phyloP scores from a whole-genome alignment of 2,329 filamentous ascomycete genomes.

The Apiospora pterosperma region DNA sequence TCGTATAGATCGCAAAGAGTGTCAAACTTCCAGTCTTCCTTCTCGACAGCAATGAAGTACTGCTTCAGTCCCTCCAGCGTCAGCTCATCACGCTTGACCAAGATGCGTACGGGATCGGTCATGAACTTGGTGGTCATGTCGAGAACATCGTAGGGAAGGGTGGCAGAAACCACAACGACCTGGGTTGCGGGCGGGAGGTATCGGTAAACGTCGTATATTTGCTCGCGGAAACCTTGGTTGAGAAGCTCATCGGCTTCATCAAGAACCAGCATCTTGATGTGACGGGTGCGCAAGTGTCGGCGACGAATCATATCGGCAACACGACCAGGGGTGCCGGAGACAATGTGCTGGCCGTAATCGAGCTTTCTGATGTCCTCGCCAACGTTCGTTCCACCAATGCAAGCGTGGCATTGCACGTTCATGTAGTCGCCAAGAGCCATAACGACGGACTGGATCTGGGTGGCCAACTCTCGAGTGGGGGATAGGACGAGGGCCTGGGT shows the following conservation, averaged over 20 bases:
- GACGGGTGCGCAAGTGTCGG: conserved; percentile 67
- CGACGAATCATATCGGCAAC: conserved; percentile 83
- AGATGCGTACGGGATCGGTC: conserved; percentile 98
- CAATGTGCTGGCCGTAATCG: conserved; percentile 95
- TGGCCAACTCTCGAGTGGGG: conserved; percentile 89
- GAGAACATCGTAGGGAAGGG: conserved; percentile 98
- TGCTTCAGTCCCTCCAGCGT: conserved; percentile 93
- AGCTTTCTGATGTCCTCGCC: conserved; percentile 41
- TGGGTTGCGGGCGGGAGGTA: conserved; percentile 91
- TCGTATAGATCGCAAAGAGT: conserved; percentile 96
- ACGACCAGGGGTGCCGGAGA: conserved; percentile 93
- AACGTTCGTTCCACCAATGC: conserved; percentile 69
- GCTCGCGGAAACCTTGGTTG: conserved; percentile 99
- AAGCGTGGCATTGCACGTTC: conserved; percentile 98
- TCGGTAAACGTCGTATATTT: conserved; percentile 97
- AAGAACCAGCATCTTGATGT: conserved; percentile 81
- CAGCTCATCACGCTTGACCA: conserved; percentile 97
- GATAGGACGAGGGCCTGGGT: conserved; percentile 94
- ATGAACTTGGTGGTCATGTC: conserved; percentile 98
- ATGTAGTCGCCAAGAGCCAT: conserved; percentile 99
- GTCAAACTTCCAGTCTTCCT: conserved; percentile 91
- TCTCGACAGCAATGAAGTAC: conserved; percentile 85
- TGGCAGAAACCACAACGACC: conserved; percentile 99
- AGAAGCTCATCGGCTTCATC: conserved; percentile 99
- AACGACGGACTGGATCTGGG: conserved; percentile 97